Conservation (phyloP, 176 grass and related monocot genomes). For the Bothriochloa decipiens region DNA sequence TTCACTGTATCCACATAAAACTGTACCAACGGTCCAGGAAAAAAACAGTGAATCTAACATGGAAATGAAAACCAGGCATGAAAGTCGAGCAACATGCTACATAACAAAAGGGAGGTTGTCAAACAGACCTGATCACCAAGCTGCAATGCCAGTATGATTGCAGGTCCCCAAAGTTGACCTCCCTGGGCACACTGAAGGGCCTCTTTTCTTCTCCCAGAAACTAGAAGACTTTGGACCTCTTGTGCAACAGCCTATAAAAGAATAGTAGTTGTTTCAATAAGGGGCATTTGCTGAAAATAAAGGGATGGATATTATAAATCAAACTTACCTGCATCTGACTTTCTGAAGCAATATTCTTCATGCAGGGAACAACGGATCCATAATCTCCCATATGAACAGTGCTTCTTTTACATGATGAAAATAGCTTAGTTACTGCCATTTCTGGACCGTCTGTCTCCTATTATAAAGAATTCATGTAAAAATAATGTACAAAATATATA, state of each 20-base stretch:
- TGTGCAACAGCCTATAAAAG: conserved; percentile 81
- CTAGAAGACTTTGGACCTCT: conserved; percentile 92
- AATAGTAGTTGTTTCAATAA: conserved; percentile 44
- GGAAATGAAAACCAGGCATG: conserved; percentile 26
- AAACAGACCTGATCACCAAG: conserved; percentile 83
- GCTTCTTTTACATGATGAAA: conserved; percentile 75
- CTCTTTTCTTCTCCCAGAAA: conserved; percentile 93
- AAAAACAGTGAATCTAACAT: conserved; percentile 38
- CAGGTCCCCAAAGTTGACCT: conserved; percentile 97
- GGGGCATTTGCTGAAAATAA: conserved; percentile 9
- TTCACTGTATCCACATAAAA: conserved; percentile 95
- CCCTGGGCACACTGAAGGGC: conserved; percentile 87
- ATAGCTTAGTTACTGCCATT: conserved; percentile 93
- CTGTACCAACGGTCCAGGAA: conserved; percentile 49
- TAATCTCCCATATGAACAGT: conserved; percentile 46
- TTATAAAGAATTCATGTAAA: conserved; percentile 37
- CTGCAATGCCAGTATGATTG: conserved; percentile 89
- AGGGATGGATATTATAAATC: conserved; percentile 11
- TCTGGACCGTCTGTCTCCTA: conserved; percentile 87
- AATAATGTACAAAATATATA: conserved; percentile 5
- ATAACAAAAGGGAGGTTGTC: conserved; percentile 13
- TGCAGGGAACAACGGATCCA: conserved; percentile 55
- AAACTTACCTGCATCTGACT: conserved; percentile 77
- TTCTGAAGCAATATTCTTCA: conserved; percentile 82
- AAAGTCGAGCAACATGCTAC: conserved; percentile 19